Conservation (phyloP, 2,329 filamentous ascomycete species). For the Penicillium verrucosum region DNA sequence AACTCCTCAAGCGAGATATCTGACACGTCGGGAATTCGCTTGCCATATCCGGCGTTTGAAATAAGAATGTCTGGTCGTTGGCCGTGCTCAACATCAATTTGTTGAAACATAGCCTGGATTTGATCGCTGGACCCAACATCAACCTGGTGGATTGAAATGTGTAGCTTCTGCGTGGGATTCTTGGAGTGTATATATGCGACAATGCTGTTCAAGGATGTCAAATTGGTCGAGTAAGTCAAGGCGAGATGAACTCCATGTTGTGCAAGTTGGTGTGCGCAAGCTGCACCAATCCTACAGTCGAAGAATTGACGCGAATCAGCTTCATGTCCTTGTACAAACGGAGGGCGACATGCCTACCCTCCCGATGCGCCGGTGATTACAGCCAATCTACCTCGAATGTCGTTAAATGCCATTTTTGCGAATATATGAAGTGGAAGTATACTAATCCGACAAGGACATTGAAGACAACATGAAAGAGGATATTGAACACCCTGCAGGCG, state of each 20-base stretch:
- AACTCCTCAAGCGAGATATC: conserved; percentile 64
- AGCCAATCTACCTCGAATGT: conserved; percentile 53
- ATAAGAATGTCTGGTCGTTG: conserved; percentile 61
- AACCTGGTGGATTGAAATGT: conserved; percentile 55
- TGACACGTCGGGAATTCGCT: conserved; percentile 54
- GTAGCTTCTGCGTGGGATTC: conserved; percentile 30
- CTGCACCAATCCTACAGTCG: conserved; percentile 54
- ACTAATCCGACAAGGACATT: not conserved
- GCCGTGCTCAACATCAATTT: conserved; percentile 53
- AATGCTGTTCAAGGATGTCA: conserved; percentile 47
- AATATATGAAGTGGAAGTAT: not conserved
- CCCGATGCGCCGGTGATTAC: conserved; percentile 61
- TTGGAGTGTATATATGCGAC: conserved; percentile 41
- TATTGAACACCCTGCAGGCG: not conserved
- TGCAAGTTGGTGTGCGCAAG: conserved; percentile 56
- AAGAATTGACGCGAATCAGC: not conserved
- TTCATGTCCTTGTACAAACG: not conserved
- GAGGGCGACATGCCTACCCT: conserved; percentile 44
- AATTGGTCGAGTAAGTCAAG: conserved; percentile 57
- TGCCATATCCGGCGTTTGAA: conserved; percentile 65
- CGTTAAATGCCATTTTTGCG: conserved; percentile 34
- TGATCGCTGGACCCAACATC: conserved; percentile 57
- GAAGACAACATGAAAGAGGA: not conserved
- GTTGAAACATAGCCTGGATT: conserved; percentile 54
- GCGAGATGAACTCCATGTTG: conserved; percentile 53